These are phyloP conservation scores for Ophiostoma montium DNA, from an alignment of 2,329 filamentous ascomycete genomes.

Conservation along the genomic window DNA sequence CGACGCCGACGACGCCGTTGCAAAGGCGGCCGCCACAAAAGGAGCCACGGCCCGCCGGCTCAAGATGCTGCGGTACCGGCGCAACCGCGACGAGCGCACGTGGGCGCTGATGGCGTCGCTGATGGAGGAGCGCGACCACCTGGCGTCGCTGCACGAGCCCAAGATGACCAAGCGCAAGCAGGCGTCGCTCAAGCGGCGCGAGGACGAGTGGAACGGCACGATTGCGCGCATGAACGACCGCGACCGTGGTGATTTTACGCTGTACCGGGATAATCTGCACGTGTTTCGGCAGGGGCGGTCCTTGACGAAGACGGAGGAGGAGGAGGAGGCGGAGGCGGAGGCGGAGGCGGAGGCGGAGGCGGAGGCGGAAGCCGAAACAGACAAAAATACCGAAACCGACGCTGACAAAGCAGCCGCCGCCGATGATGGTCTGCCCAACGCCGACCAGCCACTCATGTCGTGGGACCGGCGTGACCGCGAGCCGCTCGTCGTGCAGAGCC, in stretches of 20 bases:
- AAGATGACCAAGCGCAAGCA: not conserved
- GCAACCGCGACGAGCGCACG: not conserved
- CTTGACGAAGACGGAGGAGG: not conserved
- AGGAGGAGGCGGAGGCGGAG: not conserved
- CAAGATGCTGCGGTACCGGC: slow-evolving; percentile 2
- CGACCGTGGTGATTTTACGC: slow-evolving; percentile 12
- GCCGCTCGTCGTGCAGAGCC: slow-evolving; percentile 40
- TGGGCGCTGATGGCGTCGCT: not conserved
- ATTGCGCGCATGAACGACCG: slow-evolving; percentile 2
- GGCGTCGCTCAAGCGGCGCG: not conserved
- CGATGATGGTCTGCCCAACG: too few species aligned
- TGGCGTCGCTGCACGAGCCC: not conserved
- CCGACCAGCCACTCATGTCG: slow-evolving; percentile 32
- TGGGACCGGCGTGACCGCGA: slow-evolving; percentile 63
- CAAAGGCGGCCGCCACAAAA: not conserved
- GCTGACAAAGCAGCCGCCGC: too few species aligned
- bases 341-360: too few species aligned
- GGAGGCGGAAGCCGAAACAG: too few species aligned
- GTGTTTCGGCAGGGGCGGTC: slow-evolving; percentile 26
- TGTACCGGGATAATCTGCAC: slow-evolving; percentile 39
- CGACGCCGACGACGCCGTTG: not conserved
- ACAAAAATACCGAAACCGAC: too few species aligned
- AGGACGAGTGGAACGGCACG: slow-evolving; percentile 7
- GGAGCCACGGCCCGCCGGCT: not conserved
- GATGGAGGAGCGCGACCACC: not conserved